Base-by-base conservation (phyloP, 768 basidiomycete species). In the Ramaria sp. region DNA sequence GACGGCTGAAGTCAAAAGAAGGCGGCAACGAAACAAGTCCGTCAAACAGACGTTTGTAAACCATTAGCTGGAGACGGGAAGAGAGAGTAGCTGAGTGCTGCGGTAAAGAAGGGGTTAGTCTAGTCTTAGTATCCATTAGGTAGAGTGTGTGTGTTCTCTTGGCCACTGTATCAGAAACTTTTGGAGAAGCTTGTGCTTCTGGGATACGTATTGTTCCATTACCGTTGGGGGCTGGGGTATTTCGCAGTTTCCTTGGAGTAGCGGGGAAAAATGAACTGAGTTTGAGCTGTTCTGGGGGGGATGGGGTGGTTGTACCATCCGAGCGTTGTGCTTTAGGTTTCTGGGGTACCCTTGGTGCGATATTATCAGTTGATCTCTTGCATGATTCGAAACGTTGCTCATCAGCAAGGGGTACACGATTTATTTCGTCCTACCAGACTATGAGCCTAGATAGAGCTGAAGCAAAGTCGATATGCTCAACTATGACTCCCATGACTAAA, bases 401-500 rank as follows among this genome's bases (percentile, higher is more conserved):
- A n/a, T 51, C 7, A 15, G 50, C 36, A 28, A 57, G 28, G 34
- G 60, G 60, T 36, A 60, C 58, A 18, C 64, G 63, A 39, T 65
- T 63, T 15, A 75, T 63, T 65, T 85, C 82, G 52, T 84, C 82
- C 82, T 82, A 59, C 36, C 27, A 24, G 9, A 8, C 4, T 30
- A 42, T 57, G 37, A 41, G 41, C 36, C 38, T 18, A 32, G 48
- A 39, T 48, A 44, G 34, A 27, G 43, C 38, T 18, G 28, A 43
- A 15, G 38, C 32, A 32, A 43, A 57, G 75, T 56, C 64, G 87
- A 15, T 1, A 57, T 53, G 20, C 61, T 56, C 55, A 59, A 63
- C 92, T 39, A 94, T 86, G 30, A 90, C 71, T 1, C 92, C 92
- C 24, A 79, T 64, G 15, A 94, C 74, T 20, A 85, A 68, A 52